Percentiles rank a stretch among this genome's conserved stretches.
Evolutionary conservation across 139 green algal species (phyloP).

Genomic region (Tetradesmus lagerheimii): DNA sequence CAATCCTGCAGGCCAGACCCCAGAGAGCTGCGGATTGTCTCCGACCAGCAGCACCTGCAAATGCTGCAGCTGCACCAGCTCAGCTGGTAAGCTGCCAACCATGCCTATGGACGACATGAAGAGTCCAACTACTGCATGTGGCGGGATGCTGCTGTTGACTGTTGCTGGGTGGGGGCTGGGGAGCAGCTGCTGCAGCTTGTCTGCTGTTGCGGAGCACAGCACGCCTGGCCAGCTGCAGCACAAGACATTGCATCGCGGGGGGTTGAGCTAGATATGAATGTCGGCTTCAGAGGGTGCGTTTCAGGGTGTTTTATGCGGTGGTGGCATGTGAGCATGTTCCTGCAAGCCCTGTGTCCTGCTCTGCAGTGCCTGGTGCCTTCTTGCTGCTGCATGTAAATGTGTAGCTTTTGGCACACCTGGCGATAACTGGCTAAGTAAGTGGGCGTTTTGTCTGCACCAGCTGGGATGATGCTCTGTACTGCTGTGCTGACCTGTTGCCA

Average conservation of each 20-base stretch:
- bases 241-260: background rate
- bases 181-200: background rate
- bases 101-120: background rate
- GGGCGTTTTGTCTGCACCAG: no score
- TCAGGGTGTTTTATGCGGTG: no score
- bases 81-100: background rate
- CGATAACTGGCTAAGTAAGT: no score
- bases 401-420: background rate
- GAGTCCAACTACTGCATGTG: background rate
- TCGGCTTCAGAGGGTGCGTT: no score
- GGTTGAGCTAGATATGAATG: no score
- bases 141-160: background rate
- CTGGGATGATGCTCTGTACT: no score
- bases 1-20: background rate
- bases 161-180: background rate
- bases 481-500: no score
- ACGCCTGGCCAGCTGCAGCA: slow-evolving; percentile 20
- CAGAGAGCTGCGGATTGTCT: background rate
- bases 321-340: background rate
- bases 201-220: background rate
- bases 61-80: background rate
- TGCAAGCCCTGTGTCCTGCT: background rate
- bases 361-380: background rate
- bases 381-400: background rate
- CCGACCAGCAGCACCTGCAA: background rate